These are phyloP conservation scores for Kluyveromyces lactis DNA, from an alignment of 805 yeast genomes.

Conservation along the genomic window DNA sequence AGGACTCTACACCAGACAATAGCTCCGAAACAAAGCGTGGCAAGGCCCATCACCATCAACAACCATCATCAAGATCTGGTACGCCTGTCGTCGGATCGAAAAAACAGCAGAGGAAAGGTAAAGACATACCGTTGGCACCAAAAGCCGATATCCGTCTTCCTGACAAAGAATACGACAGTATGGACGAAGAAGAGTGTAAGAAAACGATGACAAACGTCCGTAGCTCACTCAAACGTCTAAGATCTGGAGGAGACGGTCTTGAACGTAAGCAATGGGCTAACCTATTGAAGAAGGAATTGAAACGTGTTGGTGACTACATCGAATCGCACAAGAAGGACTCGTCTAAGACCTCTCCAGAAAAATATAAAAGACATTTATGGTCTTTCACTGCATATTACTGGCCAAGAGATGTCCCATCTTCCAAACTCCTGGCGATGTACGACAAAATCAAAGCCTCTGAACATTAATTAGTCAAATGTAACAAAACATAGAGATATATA, in stretches of 20 bases:
- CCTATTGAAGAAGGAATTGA: slow-evolving; percentile 57
- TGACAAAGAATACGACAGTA: slow-evolving; percentile 56
- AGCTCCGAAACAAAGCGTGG: slow-evolving; percentile 13
- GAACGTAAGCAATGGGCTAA: slow-evolving; percentile 72
- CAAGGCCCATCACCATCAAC: slow-evolving; percentile 10
- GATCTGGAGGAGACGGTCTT: slow-evolving; percentile 63
- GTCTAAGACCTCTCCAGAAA: slow-evolving; percentile 28
- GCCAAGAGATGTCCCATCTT: slow-evolving; percentile 79
- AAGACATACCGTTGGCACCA: slow-evolving; percentile 4
- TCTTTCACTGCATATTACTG: slow-evolving; percentile 74
- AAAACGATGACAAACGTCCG: slow-evolving; percentile 55
- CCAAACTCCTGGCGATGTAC: slow-evolving; percentile 71
- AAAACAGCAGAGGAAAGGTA: slow-evolving; percentile 5
- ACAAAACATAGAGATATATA: too few relatives aligned
- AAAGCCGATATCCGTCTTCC: not conserved
- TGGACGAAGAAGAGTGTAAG: slow-evolving; percentile 70
- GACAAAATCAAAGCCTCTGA: slow-evolving; percentile 34
- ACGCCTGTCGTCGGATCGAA: slow-evolving; percentile 5
- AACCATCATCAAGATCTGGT: slow-evolving; percentile 6
- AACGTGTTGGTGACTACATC: slow-evolving; percentile 69
- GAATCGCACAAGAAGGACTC: slow-evolving; percentile 30
- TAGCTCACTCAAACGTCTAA: slow-evolving; percentile 54
- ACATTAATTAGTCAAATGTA: not conserved
- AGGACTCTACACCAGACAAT: slow-evolving; percentile 15
- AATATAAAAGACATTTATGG: slow-evolving; percentile 64